Evolutionary conservation across 2,329 filamentous ascomycete species (phyloP).

Genomic region (Thelonectria blattea): DNA sequence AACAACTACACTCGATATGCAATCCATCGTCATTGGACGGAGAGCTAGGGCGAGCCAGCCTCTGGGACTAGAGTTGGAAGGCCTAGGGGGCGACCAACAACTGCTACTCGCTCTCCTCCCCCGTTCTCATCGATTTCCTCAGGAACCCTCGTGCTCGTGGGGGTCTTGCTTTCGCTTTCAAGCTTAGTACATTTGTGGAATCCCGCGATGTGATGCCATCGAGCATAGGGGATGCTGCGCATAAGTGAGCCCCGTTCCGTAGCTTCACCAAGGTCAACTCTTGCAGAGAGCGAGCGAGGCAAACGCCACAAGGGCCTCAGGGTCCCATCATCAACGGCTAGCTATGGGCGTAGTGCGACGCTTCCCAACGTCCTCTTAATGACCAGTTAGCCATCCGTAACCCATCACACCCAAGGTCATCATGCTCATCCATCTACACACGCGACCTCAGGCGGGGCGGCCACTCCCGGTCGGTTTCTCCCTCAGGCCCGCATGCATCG

Average conservation of each 20-base stretch:
- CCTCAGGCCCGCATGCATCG: neutral
- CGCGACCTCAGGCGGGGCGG: slow-evolving; percentile 8
- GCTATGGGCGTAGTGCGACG: neutral
- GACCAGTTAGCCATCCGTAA: neutral
- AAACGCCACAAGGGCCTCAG: neutral
- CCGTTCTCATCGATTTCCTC: neutral
- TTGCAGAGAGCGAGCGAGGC: neutral
- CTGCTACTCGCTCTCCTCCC: neutral
- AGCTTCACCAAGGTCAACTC: neutral
- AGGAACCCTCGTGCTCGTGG: neutral
- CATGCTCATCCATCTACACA: neutral
- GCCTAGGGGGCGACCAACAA: neutral
- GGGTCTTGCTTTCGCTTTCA: neutral
- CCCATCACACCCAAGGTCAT: neutral
- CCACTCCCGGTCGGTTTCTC: neutral
- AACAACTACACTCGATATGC: neutral
- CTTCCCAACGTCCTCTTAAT: neutral
- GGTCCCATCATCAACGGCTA: neutral
- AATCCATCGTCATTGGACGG: neutral
- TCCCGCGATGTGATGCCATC: neutral
- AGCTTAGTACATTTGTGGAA: neutral
- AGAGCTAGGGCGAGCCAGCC: neutral
- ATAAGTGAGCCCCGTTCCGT: neutral
- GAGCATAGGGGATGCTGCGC: neutral
- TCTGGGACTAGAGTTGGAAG: neutral